phyloP scores from a whole-genome alignment of 2,329 filamentous ascomycete genomes.

The Mariannaea sp. region DNA sequence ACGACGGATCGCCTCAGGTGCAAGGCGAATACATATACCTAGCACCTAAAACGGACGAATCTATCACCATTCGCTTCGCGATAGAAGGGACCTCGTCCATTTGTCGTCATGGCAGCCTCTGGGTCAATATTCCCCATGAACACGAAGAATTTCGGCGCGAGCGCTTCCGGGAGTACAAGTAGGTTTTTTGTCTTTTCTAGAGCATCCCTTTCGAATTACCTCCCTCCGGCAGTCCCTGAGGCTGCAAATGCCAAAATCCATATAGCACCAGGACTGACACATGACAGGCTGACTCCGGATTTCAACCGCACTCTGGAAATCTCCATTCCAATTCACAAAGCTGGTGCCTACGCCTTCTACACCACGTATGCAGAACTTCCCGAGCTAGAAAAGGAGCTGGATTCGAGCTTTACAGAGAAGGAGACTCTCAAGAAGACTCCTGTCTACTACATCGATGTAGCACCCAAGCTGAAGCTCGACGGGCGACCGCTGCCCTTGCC shows the following conservation, averaged over 20 bases:
- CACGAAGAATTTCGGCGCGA: constrained; percentile 77
- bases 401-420: constrained; percentile 35
- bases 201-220: background rate
- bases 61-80: constrained; percentile 82
- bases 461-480: constrained; percentile 77
- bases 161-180: constrained; percentile 89
- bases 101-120: constrained; percentile 90
- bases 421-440: constrained; percentile 68
- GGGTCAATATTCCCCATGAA: constrained; percentile 89
- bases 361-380: constrained; percentile 90
- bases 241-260: background rate
- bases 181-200: constrained; percentile 42
- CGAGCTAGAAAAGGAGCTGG: constrained; percentile 52
- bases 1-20: constrained; percentile 89
- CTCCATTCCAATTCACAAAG: constrained; percentile 79
- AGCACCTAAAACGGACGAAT: constrained; percentile 72
- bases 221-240: constrained; percentile 11
- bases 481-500: constrained; percentile 78
- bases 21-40: constrained; percentile 91
- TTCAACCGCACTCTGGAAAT: constrained; percentile 93
- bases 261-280: constrained; percentile 16
- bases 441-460: constrained; percentile 91
- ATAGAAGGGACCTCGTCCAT: constrained; percentile 96
- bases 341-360: constrained; percentile 94
- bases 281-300: constrained; percentile 76